Evolutionary conservation across 148 eudicot genomes (phyloP).

Genomic region (Arbutus unedo): DNA sequence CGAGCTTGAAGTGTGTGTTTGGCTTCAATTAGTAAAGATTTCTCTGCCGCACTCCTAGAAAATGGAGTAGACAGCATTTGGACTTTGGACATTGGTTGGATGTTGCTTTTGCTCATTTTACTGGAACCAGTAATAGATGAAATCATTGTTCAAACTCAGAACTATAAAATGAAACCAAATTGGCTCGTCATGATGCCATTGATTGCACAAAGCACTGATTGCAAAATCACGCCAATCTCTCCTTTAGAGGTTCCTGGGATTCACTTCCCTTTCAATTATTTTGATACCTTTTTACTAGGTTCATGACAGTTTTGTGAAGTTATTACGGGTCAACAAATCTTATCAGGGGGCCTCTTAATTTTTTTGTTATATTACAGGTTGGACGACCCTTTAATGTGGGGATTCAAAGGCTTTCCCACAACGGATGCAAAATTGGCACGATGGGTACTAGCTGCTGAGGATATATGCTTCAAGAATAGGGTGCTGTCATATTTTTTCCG

Average conservation of each 20-base stretch:
- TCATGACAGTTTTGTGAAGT: neutral
- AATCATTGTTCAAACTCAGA: neutral
- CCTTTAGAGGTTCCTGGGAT: neutral
- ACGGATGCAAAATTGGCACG: constrained; percentile 62
- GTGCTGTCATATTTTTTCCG: constrained; percentile 75
- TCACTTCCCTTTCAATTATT: neutral
- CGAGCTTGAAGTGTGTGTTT: neutral
- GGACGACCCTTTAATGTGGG: constrained; percentile 99
- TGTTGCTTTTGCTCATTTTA: neutral
- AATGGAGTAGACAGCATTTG: neutral
- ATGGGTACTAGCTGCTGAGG: constrained; percentile 95
- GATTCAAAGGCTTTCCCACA: constrained; percentile 77
- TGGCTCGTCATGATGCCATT: neutral
- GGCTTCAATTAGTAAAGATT: constrained; percentile 5
- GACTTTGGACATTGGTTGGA: constrained; percentile 1
- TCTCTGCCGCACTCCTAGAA: neutral
- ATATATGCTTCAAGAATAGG: constrained; percentile 85
- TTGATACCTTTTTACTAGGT: neutral
- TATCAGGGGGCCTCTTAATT: neutral
- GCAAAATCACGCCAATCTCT: neutral
- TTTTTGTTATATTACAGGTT: constrained; percentile 46
- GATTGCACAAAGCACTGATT: neutral
- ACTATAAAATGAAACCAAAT: neutral
- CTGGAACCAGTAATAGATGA: constrained; percentile 5
- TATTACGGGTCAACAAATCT: neutral